A percentile compares a stretch with the other conserved stretches of the same genome.
Evolutionary conservation across 2,329 filamentous ascomycete species (phyloP).

Genomic region (Blastomyces parvus): DNA sequence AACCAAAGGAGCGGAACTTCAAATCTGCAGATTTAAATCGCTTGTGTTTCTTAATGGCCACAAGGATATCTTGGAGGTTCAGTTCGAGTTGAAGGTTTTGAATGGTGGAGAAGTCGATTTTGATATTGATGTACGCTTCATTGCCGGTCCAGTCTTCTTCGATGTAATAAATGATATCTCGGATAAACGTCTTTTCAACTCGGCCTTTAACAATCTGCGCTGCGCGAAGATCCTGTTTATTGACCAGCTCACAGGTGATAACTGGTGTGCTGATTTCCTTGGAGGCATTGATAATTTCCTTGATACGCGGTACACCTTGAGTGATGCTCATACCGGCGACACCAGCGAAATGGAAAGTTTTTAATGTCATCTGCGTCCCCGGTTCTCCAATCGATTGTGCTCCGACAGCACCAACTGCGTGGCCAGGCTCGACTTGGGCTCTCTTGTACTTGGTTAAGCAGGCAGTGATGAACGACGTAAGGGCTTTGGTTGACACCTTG

Average conservation of each 20-base stretch:
- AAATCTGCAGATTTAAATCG: constrained; percentile 63
- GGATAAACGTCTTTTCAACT: constrained; percentile 88
- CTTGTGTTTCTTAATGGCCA: constrained; percentile 68
- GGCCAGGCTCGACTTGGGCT: constrained; percentile 85
- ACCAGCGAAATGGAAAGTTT: constrained; percentile 99
- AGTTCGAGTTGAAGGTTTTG: constrained; percentile 75
- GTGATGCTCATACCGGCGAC: constrained; percentile 99
- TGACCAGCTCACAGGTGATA: constrained; percentile 76
- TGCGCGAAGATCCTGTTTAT: constrained; percentile 62
- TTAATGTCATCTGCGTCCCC: constrained; percentile 97
- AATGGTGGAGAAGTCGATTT: constrained; percentile 70
- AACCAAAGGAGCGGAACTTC: constrained; percentile 41
- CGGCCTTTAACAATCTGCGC: constrained; percentile 87
- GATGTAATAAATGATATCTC: constrained; percentile 68
- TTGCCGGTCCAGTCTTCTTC: constrained; percentile 81
- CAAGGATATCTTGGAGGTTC: constrained; percentile 59
- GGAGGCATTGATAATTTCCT: constrained; percentile 99
- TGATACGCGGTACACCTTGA: constrained; percentile 97
- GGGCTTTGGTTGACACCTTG: constrained; percentile 68
- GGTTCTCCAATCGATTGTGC: constrained; percentile 97
- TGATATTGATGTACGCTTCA: constrained; percentile 66
- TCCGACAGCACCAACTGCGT: constrained; percentile 90
- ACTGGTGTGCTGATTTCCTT: constrained; percentile 90
- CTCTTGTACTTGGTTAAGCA: constrained; percentile 86
- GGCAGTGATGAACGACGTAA: constrained; percentile 65